Evolutionary conservation across 306 rosid species (phyloP), one percentile per base, ranked within the genome.

Genomic region (Oxytropis ochrocephala): DNA sequence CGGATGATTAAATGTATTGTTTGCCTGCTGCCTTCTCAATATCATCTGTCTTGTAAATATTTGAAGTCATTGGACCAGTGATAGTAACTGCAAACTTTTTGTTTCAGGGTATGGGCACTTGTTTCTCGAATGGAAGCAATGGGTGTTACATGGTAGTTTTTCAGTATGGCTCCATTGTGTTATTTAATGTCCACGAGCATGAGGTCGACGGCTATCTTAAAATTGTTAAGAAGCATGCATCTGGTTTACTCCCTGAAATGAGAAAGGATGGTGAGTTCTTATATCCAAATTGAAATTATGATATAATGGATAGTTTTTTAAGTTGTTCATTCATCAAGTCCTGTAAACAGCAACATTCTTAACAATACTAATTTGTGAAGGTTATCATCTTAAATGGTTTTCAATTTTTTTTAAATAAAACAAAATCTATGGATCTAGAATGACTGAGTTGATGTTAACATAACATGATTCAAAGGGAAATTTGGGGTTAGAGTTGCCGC

Each of bases 231-330:
- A 81, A 79, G 74, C 92, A 91, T 79, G 86, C 97, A 60, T 85
- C 96, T 24, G 95, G 96, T 55, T 73, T 89, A 76, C 88, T 95
- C 49, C 95, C 97, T 67, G 99, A 95, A 77, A 95, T 85, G 99
- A 91, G 96, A 85, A 91, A 89, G 82, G 97, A 95, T 42, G 99
- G 99, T 95, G 72, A 83, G 89, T 52, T 78, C 46, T 66, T 52
- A 17, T 72, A 13, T 78, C 57, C 52, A 16, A 38, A 60, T 52
- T 58, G 51, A 8, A 43, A 50, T 74, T 75, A 46, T 4, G 52
- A 30, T 38, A 39, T 16, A 35, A 18, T 53, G 65, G n/a, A 47
- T 11, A 9, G n/a, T 38, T 51, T 30, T 81, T 54, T 27, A 11
- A 8, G 10, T 46, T 54, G 72, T 39, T 30, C 19, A 8, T 48